Evolutionary conservation across 2,329 filamentous ascomycete genomes (phyloP).

Genomic region (Hymenotorrendiella dingleyae): DNA sequence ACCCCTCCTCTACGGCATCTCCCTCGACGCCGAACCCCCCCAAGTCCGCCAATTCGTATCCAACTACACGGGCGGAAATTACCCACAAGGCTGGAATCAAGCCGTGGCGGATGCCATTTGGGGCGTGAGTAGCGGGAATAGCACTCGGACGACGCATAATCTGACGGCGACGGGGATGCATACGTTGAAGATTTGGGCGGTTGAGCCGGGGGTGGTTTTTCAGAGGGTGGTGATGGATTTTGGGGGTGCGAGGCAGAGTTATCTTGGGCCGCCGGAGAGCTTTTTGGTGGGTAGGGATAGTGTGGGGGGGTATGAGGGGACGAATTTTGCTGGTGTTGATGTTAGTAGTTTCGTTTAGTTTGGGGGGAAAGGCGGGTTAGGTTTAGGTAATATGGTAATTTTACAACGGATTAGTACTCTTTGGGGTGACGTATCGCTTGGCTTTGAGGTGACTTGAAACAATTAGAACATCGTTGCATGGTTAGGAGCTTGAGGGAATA

Average conservation of each 20-base stretch:
- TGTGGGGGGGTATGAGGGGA: constrained; percentile 1
- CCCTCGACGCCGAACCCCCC: constrained; percentile 35
- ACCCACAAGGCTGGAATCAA: constrained; percentile 19
- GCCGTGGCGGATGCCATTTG: constrained; percentile 25
- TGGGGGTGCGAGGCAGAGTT: constrained; percentile 33
- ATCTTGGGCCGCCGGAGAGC: constrained; percentile 35
- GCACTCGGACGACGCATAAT: constrained; percentile 25
- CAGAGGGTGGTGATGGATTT: constrained; percentile 35
- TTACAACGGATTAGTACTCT: too few species aligned
- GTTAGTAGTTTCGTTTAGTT: background rate
- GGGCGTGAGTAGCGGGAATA: constrained; percentile 22
- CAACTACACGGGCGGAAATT: constrained; percentile 19
- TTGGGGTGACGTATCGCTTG: too few species aligned
- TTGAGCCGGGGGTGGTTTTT: constrained; percentile 31
- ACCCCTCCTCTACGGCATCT: constrained; percentile 46
- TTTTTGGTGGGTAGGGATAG: constrained; percentile 9
- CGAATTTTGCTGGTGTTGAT: constrained; percentile 7
- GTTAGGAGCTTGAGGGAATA: too few species aligned
- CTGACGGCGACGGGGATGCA: constrained; percentile 22
- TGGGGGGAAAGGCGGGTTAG: background rate
- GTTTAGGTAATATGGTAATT: too few species aligned
- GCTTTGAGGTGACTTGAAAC: too few species aligned
- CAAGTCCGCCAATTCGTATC: constrained; percentile 32
- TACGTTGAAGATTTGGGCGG: constrained; percentile 29
- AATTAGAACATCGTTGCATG: too few species aligned